Base-by-base conservation (phyloP, 2,329 filamentous ascomycete species). In the Ambrosiella beaveri region DNA sequence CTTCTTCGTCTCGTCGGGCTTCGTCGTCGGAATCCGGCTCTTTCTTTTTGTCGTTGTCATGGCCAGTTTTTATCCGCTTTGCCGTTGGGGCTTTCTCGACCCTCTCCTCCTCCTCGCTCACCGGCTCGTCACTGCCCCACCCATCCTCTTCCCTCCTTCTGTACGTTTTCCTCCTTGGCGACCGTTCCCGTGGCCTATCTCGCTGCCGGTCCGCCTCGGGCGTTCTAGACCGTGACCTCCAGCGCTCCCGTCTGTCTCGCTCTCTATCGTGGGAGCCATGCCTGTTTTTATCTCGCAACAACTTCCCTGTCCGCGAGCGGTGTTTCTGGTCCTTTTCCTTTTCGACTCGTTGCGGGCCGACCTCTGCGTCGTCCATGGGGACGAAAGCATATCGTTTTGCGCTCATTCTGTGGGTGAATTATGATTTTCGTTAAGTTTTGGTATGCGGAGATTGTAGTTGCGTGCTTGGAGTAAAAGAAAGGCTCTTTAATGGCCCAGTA, bases 121-220 rank as follows among this genome's bases (percentile, higher is more conserved):
- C 63, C 35, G 73, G 72, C 64, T 87, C 85, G 65, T 90, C 85
- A 64, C 93, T 87, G 1, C 82, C 88, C 88, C 88, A 94, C 57
- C 86, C 75, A 65, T 89, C 85, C 53, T 89, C 85, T 27, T 27
- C 27, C 27, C 27, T 27, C 3, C 27, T 27, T 27, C 27, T 27
- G 27, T 27, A 27, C 27, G 27, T 27, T 27, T 27, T 27, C 27
- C 27, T 27, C 27, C 27, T 27, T 4, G 27, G 27, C 5, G 27
- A 27, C 27, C 27, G 27, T 27, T 27, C 27, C 27, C 27, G 27
- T 27, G 27, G 3, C 27, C 27, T 27, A 27, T 27, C 27, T 27
- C 27, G 27, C 27, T 4, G 27, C 27, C 27, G 27, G 27, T 27
- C 27, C 27, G 27, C 27, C 27, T 27, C 27, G 27, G 27, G 27